Conservation (phyloP, 1,284 basidiomycete genomes). For the Cryptococcus neoformans region DNA sequence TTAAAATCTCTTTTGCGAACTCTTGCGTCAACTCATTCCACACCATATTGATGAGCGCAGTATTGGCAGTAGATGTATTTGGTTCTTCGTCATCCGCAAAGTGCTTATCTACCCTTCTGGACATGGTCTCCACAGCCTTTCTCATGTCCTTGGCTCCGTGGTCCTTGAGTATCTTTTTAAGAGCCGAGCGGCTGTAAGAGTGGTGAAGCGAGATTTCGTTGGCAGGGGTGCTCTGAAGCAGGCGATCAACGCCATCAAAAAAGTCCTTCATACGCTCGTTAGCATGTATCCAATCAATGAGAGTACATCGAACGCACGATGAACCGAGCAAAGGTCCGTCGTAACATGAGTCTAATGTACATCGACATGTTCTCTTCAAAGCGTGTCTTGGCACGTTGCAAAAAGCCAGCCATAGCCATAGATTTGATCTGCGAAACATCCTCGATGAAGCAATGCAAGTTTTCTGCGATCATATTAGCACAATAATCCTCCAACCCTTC, state of each 20-base stretch:
- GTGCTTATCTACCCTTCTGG: constrained; percentile 93
- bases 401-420: constrained; percentile 62
- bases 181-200: constrained; percentile 69
- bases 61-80: constrained; percentile 40
- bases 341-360: constrained; percentile 83
- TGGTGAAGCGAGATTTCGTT: constrained; percentile 74
- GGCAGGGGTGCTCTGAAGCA: constrained; percentile 75
- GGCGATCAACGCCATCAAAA: constrained; percentile 85
- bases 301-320: constrained; percentile 59
- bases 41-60: constrained; percentile 71
- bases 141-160: constrained; percentile 83
- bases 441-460: constrained; percentile 89
- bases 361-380: constrained; percentile 83
- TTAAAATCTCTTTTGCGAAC: constrained; percentile 65
- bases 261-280: constrained; percentile 64
- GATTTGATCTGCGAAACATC: constrained; percentile 66
- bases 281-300: background rate
- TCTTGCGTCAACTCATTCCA: constrained; percentile 87
- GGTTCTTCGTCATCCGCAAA: constrained; percentile 55
- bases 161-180: constrained; percentile 85
- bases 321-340: constrained; percentile 80
- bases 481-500: background rate
- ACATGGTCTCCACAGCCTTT: constrained; percentile 75
- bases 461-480: constrained; percentile 59
- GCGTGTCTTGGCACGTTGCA: constrained; percentile 71